Evolutionary conservation across 768 basidiomycete species (phyloP), one percentile per base, ranked within the genome.

Genomic region (Lactarius trivialis): DNA sequence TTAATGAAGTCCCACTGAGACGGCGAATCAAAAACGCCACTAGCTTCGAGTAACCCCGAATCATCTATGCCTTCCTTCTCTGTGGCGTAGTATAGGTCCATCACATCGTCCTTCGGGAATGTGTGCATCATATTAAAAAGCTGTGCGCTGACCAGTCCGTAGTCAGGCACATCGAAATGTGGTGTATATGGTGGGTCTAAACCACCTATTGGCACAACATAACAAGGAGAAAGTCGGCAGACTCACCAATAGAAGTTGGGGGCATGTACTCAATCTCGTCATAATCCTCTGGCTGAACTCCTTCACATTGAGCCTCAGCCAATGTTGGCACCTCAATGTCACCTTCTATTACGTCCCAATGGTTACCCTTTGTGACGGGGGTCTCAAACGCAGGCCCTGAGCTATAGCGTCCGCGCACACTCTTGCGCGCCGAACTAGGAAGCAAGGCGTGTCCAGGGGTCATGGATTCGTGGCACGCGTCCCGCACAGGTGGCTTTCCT

Each of bases 341-440:
- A 15, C 73, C 74, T 51, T 89, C 88, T 66, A 82, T 85, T 36
- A 89, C 80, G 67, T 93, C 89, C 90, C 89, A 93, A 60, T 86
- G 82, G 65, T 84, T 78, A 3, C 86, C 88, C 11, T 74, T 76
- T 21, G 83, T 84, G 41, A 79, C 65, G 2, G 91, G 91, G 0
- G 91, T 92, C 68, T 86, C 79, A 65, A 88, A 86, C 17, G 61
- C 74, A 64, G 79, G 79, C 49, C 72, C 75, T 28, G 77, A 76
- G 60, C 77, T 82, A 43, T 79, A 74, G 41, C 84, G 84, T 14
- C 78, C 76, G 48, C 88, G 79, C 56, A 81, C 73, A 56, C 85
- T 85, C 70, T 82, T 86, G 51, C 90, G 78, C 28, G 81, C 77
- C 5, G 88, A 88, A 65, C 88, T 89, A 0, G 89, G 85, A 4